Base-by-base conservation (phyloP, 768 basidiomycete species). In the Galerina sulciceps region DNA sequence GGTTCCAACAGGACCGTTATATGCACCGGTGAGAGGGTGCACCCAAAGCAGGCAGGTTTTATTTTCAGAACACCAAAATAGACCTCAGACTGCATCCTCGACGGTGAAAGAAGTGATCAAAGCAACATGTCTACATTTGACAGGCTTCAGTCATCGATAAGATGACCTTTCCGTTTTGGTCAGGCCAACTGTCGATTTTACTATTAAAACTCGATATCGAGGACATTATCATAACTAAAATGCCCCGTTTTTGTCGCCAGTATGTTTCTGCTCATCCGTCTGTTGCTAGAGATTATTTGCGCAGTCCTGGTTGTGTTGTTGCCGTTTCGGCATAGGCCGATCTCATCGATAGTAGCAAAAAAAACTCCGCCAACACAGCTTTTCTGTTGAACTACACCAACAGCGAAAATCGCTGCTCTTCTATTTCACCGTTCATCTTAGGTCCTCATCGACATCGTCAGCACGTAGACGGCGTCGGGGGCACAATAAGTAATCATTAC, bases 401-500 rank as follows among this genome's bases (percentile, higher is more conserved):
- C 58, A 59, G 58, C 55, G 44, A 60, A 52, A 51, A 17, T 23
- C 55, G 55, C 55, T 56, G 55, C 36, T 46, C 44, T 37, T 57
- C 52, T 43, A 37, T 53, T 57, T 59, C 40, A 37, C 56, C 44
- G 43, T 55, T 46, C 34, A 55, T 48, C 48, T 43, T 17, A 37
- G 34, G 18, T 41, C 37, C 57, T 50, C 53, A 59, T 57, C 50
- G 18, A 42, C 65, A 55, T 59, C 60, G 59, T 61, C 52, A 47
- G 42, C 62, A 36, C 49, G 13, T 31, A 45, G 55, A 58, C 58
- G 61, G 56, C 64, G 56, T 61, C 57, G 58, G 54, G 52, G 58
- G 56, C 53, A 55, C 55, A 52, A 31, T 57, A 52, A 54, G 48
- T 48, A 85, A 90, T 70, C 72, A 91, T 90, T 89, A 79, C 84